Base-by-base conservation (phyloP, 2,329 filamentous ascomycete species). In the Penicillium sp. region DNA sequence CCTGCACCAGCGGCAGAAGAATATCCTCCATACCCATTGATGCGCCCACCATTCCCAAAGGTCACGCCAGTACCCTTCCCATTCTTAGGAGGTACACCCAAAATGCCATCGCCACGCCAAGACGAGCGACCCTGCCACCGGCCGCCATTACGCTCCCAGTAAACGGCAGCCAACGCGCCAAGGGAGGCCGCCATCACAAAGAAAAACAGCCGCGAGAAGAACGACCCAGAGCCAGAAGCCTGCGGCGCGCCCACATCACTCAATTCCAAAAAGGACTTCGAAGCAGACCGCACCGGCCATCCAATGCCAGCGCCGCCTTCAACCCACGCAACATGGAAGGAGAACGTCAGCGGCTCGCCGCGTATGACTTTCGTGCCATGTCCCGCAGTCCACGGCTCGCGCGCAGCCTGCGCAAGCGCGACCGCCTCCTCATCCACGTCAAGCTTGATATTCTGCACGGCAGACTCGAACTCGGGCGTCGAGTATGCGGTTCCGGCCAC, bases 401-500 rank as follows among this genome's bases (percentile, higher is more conserved):
- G 63, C 72, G 57, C 73, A 56, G 45, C 73, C 40, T 60, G 57
- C 9, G 55, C 49, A 33, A 67, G 55, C 19, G 52, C 71, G 9
- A 74, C 74, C 8, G 71, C 68, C 58, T 78, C 74, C 28, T 56
- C 52, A 23, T 61, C 56, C n/a, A 45, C 51, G 4, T 51, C 51
- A 3, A 50, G 34, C 17, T 35, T 30, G 19, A 33, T 6, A 17
- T 54, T 39, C 23, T 51, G 44, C 4, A 42, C 38, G 21, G 53
- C 39, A 53, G 81, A 76, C 48, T 79, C 78, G 23, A 86, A 74
- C 14, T 86, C 81, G 11, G 84, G 86, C 2, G 90, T 84, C 50
- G 81, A 87, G 68, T 98, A 97, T 4, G 90, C 91, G 3, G 87
- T 83, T 15, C 83, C 90, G 11, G 87, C 90, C 58, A 95, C 87